Base-by-base conservation (phyloP, 805 yeast species). In the Teunomyces panamensis region DNA sequence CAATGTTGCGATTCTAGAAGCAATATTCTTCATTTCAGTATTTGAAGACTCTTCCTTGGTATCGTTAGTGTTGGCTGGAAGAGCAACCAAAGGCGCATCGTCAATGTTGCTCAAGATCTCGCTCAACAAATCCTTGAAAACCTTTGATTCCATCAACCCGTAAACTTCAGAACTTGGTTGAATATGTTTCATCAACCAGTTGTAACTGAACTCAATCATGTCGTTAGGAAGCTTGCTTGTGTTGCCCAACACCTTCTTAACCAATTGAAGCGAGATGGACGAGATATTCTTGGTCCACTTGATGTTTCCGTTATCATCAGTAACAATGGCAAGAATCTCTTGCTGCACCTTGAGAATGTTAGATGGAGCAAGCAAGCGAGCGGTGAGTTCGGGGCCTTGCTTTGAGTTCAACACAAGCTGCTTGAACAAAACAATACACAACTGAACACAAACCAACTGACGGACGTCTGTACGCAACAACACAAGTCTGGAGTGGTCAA, bases 241-340 rank as follows among this genome's bases (percentile, higher is more conserved):
- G 43, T 50, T 42, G 6, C 57, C 52, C 14, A 56, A 53, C 14
- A 68, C 67, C 39, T 67, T 69, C 55, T 79, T 78, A 30, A 79
- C 78, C 43, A 86, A 59, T 60, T 85, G 95, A 50, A 89, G 74
- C 4, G 92, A 79, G 52, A 89, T 80, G 11, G 86, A 74, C 53
- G 81, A 78, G 24, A 88, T 79, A 64, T 89, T 89, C 59, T 88
- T 80, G 0, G 96, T 89, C 96, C 96, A 89, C 69, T 90, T 88
- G 49, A 88, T 81, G 62, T 87, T 87, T 1, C 96, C 96, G 57
- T 84, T 86, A 49, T 86, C 89, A 65, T 89, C 96, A 30, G 89
- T 81, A 13, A 89, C 89, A 41, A 89, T 85, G 29, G 91, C 85
- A 46, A 87, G 68, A 36, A 89, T 79, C 57, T 88, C 92, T 44